Conservation (phyloP, 1,284 basidiomycete genomes). For the Pisolithus thermaeus region DNA sequence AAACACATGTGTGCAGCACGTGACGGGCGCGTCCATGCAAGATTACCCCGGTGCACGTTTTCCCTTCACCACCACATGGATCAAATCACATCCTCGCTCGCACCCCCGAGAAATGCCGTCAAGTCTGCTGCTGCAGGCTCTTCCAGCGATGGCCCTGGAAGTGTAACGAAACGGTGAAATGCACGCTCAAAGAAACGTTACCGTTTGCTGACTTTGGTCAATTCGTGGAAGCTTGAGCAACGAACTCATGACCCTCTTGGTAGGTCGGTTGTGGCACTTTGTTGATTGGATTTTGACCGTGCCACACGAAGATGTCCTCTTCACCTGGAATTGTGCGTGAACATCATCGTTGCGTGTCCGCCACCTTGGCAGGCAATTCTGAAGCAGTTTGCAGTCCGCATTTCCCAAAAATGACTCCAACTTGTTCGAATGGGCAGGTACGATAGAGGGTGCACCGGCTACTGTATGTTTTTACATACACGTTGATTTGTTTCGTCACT, state of each 20-base stretch:
- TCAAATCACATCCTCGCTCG: constrained; percentile 63
- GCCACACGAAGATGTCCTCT: constrained; percentile 64
- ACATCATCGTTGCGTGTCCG: not conserved
- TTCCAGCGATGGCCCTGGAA: constrained; percentile 55
- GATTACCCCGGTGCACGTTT: not conserved
- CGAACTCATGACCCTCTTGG: constrained; percentile 84
- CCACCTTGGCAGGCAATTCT: constrained; percentile 1
- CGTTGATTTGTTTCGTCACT: constrained; percentile 6
- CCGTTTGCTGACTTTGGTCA: constrained; percentile 7
- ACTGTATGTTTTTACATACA: constrained; percentile 43
- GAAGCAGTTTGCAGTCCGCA: constrained; percentile 53
- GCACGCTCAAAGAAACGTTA: constrained; percentile 1
- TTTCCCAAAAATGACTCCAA: constrained; percentile 80
- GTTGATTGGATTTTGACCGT: constrained; percentile 9
- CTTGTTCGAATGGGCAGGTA: constrained; percentile 79
- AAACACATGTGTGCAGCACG: constrained; percentile 1
- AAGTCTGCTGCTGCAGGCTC: constrained; percentile 49
- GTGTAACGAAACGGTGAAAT: constrained; percentile 71
- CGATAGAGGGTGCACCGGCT: constrained; percentile 71
- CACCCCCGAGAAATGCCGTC: constrained; percentile 46
- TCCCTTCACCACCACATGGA: constrained; percentile 43
- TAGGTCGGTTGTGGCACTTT: constrained; percentile 29
- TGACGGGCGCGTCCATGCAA: constrained; percentile 7
- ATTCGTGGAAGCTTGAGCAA: constrained; percentile 51
- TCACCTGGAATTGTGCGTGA: constrained; percentile 72